Base-by-base conservation (phyloP, 495 filamentous ascomycete genomes). In the Penicillium roqueforti region DNA sequence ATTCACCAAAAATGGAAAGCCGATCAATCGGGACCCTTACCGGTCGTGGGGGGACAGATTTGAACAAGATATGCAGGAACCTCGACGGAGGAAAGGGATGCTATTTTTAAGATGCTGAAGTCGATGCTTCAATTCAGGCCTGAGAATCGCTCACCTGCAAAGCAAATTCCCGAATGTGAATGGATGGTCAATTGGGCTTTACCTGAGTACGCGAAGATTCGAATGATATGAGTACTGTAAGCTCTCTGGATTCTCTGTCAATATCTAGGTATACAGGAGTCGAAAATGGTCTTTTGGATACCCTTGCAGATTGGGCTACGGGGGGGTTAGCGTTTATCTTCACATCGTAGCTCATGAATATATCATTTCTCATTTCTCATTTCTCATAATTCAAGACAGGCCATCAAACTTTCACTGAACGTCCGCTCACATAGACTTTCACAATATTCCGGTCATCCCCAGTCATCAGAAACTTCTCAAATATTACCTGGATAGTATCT, bases 391-490 rank as follows among this genome's bases (percentile, higher is more conserved):
- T 13, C 10, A n/a, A 20, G 10, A 9, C 11, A 34, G 23, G 7
- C 22, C 10, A 6, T 80, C 82, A 89, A 50, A 81, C 40, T 56
- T 79, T 78, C 10, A 84, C 77, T 29, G 66, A 65, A 18, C 73
- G 66, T 19, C 83, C 83, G n/a, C 71, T 51, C 1, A 86, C 79
- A 67, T 74, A 86, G 3, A 85, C 83, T 36, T 72, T 60, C 5
- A 60, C 66, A 51, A 86, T 83, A 60, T 85, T 85, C 14, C 83
- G 67, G 61, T 86, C 83, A 58, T 86, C 83, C 1, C 82, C 83
- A 8, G 81, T 85, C 80, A 84, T 83, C 10, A 86, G 42, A 43
- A 84, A 87, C 58, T 84, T 86, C 52, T 87, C 81, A 53, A 86
- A 84, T 34, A 82, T 72, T 1, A 63, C 72, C 43, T 55, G 50